Conservation (phyloP, 2,329 filamentous ascomycete species). For the Blumeria hordei region DNA sequence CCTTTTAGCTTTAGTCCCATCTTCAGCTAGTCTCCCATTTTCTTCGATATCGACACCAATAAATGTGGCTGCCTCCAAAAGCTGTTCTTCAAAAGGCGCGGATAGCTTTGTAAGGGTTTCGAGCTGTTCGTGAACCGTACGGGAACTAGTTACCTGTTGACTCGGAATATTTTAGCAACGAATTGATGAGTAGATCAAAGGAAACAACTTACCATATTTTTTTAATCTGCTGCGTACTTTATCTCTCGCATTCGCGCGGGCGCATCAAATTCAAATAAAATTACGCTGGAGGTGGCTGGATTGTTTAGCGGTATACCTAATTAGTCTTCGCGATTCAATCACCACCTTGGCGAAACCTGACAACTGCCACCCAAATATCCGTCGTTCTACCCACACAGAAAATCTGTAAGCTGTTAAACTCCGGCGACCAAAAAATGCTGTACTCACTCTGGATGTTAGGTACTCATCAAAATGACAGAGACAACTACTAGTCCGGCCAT, state of each 20-base stretch:
- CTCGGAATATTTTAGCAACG: constrained; percentile 1
- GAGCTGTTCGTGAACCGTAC: constrained; percentile 13
- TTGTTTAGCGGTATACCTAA: no score
- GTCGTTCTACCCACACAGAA: constrained; percentile 2
- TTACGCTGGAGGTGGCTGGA: no score
- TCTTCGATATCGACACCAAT: constrained; percentile 11
- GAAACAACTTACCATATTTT: constrained; percentile 5
- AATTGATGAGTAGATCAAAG: not conserved
- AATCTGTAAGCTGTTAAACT: constrained; percentile 1
- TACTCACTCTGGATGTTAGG: no score
- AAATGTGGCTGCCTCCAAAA: constrained; percentile 15
- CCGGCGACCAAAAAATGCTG: not conserved
- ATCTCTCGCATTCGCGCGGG: no score
- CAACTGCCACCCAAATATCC: not conserved
- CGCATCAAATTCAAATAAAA: no score
- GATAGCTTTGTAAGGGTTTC: constrained; percentile 13
- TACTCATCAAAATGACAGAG: constrained; percentile 9
- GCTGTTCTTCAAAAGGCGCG: constrained; percentile 15
- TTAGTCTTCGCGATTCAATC: no score
- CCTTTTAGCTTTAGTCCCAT: constrained; percentile 1
- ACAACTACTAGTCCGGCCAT: constrained; percentile 26
- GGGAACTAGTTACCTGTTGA: constrained; percentile 11
- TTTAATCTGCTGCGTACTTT: not conserved
- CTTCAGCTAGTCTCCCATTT: constrained; percentile 4
- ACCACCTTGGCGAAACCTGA: no score